These are phyloP conservation scores for Coemansia sp. DNA, from an alignment of 192 early-diverging fungal species.

Conservation along the genomic window DNA sequence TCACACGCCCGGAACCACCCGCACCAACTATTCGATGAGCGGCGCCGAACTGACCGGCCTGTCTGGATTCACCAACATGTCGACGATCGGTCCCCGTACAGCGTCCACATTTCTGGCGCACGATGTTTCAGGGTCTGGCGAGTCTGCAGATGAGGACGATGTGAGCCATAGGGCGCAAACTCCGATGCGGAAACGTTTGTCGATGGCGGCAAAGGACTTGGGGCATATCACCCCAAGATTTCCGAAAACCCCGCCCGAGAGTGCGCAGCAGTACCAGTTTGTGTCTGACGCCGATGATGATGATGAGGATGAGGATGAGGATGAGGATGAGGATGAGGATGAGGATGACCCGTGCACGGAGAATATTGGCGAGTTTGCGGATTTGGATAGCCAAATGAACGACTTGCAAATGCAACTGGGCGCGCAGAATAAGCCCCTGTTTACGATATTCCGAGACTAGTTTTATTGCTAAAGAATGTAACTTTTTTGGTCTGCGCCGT, in stretches of 20 bases:
- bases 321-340: constrained; percentile 31
- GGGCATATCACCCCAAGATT: constrained; percentile 40
- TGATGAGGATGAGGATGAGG: constrained; percentile 31
- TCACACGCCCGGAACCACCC: constrained; percentile 31
- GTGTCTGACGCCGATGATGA: constrained; percentile 17
- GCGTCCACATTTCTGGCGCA: constrained; percentile 10
- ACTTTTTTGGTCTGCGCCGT: not conserved
- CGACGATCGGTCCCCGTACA: constrained; percentile 28
- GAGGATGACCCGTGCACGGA: constrained; percentile 44
- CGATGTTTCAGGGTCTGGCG: constrained; percentile 15
- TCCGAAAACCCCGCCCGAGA: constrained; percentile 8
- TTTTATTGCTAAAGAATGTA: constrained; percentile 2
- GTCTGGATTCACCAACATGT: constrained; percentile 40
- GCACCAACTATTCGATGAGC: constrained; percentile 26
- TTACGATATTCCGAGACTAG: constrained; percentile 18
- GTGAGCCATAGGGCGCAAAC: constrained; percentile 11
- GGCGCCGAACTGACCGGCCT: constrained; percentile 30
- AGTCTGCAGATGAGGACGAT: constrained; percentile 1
- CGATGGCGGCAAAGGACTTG: constrained; percentile 43
- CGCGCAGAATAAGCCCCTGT: not conserved
- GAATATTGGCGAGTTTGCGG: constrained; percentile 49
- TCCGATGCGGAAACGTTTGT: constrained; percentile 45
- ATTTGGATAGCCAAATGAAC: constrained; percentile 42
- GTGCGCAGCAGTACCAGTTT: not conserved
- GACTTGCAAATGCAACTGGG: constrained; percentile 44